These are phyloP conservation scores for Wickerhamiella musiphila DNA, from an alignment of 805 yeast species.

Conservation along the genomic window DNA sequence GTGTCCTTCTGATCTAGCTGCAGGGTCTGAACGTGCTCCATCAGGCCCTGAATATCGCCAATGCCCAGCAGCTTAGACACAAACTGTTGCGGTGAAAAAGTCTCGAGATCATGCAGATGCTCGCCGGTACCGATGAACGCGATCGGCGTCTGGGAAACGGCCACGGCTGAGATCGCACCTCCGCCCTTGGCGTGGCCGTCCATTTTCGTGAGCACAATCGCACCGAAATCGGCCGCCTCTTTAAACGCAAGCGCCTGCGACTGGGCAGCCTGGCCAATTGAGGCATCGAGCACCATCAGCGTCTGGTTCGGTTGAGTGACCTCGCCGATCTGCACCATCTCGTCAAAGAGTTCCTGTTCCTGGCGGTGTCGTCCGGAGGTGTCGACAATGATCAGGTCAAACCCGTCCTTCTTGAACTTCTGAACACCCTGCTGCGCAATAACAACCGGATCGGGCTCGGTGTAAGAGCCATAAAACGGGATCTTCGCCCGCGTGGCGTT, in stretches of 20 bases:
- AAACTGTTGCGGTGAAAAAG: constrained; percentile 76
- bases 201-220: constrained; percentile 87
- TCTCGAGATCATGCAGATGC: constrained; percentile 82
- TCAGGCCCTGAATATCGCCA: constrained; percentile 83
- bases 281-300: constrained; percentile 91
- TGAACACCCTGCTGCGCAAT: constrained; percentile 86
- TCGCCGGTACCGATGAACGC: constrained; percentile 97
- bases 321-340: constrained; percentile 83
- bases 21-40: constrained; percentile 83
- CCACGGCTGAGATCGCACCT: constrained; percentile 98
- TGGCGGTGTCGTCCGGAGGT: constrained; percentile 97
- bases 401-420: constrained; percentile 76
- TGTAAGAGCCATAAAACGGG: constrained; percentile 87
- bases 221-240: constrained; percentile 83
- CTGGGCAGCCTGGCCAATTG: constrained; percentile 98
- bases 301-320: constrained; percentile 90
- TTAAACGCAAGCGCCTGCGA: constrained; percentile 87
- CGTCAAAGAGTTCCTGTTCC: constrained; percentile 77
- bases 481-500: constrained; percentile 90
- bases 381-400: constrained; percentile 87
- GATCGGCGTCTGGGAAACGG: constrained; percentile 89
- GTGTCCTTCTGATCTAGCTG: constrained; percentile 74
- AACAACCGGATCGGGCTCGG: constrained; percentile 88
- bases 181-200: constrained; percentile 99
- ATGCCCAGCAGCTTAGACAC: constrained; percentile 86